Conservation (phyloP, 495 filamentous ascomycete species). For the Evansstolkia leycettana region DNA sequence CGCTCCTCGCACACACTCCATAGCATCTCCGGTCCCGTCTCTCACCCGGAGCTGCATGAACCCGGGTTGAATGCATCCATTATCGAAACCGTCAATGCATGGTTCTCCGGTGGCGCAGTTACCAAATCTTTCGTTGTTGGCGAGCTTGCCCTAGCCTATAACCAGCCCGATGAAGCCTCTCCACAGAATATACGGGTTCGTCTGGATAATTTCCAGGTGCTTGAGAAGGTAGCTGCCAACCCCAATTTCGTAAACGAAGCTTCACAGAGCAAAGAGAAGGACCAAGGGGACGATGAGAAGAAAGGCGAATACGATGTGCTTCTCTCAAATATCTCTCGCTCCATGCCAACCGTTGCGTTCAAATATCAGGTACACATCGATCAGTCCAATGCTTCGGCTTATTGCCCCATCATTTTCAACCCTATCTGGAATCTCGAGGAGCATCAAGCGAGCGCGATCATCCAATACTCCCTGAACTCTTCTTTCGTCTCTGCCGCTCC, state of each 20-base stretch:
- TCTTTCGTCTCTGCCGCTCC: constrained; percentile 35
- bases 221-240: constrained; percentile 93
- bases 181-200: constrained; percentile 52
- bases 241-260: constrained; percentile 70
- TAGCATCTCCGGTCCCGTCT: constrained; percentile 42
- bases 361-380: constrained; percentile 90
- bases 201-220: constrained; percentile 78
- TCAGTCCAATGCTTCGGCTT: constrained; percentile 42
- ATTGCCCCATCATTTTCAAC: constrained; percentile 66
- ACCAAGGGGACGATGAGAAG: constrained; percentile 38
- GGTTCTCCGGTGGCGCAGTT: constrained; percentile 62
- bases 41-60: constrained; percentile 73
- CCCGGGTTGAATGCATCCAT: constrained; percentile 82
- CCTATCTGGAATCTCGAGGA: constrained; percentile 76
- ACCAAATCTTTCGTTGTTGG: constrained; percentile 68
- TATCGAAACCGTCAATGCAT: constrained; percentile 80
- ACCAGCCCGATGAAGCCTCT: constrained; percentile 40
- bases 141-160: constrained; percentile 83
- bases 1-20: constrained; percentile 75
- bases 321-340: constrained; percentile 54
- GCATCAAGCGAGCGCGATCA: constrained; percentile 67
- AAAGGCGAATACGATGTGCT: constrained; percentile 74
- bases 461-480: constrained; percentile 81
- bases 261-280: constrained; percentile 17
- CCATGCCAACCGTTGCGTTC: constrained; percentile 63